Evolutionary conservation across 345 rosid species (phyloP), one percentile per base, ranked within the genome.

Genomic region (Mercurialis annua): DNA sequence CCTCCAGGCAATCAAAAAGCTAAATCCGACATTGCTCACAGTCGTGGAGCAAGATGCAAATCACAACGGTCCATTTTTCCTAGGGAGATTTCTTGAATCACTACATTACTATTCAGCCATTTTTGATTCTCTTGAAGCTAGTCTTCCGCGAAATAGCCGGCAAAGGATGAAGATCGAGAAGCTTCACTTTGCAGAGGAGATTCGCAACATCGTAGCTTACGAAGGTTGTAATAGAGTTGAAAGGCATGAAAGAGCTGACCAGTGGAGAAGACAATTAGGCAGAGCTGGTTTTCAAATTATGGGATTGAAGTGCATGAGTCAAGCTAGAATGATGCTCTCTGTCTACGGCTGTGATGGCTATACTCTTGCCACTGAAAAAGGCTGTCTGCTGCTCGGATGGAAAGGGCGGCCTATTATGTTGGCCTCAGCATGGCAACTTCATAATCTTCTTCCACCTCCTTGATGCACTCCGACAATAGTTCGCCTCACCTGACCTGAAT

Each of bases 21-120:
- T 87, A 5, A 69, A 65, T 2, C 92, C 87, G n/a, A 34, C 76
- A 12, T 64, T 83, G 68, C 62, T 87, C 10, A 87, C 86, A 0
- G 77, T 83, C 47, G 78, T 83, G 64, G 92, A 87, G 58, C 92
- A 85, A 73, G 92, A 87, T 57, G 87, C 89, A 5, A 87, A 80
- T 76, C 92, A 87, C 63, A 85, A 85, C 44, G 87, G 92, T 5
- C 89, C 87, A 0, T 84, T 87, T 80, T 87, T 87, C 52, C 87
- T 85, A 1, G 89, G 92, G 30, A 76, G 86, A 47, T 87, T 85
- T 62, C 82, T 83, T n/a, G 92, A 87, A 68, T 83, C 92, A 26
- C 92, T 87, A 48, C 87, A 87, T 34, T 85, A 85, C 70, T 87
- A 80, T 59, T 85, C 92, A 0, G 87, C 89, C 30, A 75, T 87